These are phyloP conservation scores for Megacollybia marginata DNA, from an alignment of 768 basidiomycete genomes.

Conservation along the genomic window DNA sequence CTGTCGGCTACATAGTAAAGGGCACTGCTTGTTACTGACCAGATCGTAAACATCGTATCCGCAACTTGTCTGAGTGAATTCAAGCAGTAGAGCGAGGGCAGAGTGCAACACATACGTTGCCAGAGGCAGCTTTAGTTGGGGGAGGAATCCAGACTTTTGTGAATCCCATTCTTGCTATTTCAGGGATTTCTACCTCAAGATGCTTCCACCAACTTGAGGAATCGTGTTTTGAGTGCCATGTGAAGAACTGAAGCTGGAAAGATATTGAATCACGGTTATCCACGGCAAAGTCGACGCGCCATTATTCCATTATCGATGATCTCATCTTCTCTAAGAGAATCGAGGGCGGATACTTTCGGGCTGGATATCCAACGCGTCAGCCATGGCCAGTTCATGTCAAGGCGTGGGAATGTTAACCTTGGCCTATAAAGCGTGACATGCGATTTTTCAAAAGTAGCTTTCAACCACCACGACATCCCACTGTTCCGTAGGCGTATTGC, in stretches of 20 bases:
- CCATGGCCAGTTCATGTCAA: slow-evolving; percentile 25
- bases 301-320: slow-evolving; percentile 53
- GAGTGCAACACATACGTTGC: slow-evolving; percentile 25
- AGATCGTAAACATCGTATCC: slow-evolving; percentile 87
- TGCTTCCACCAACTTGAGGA: slow-evolving; percentile 76
- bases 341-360: slow-evolving; percentile 33
- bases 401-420: slow-evolving; percentile 11
- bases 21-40: slow-evolving; percentile 29
- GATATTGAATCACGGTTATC: neutral
- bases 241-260: slow-evolving; percentile 72
- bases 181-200: slow-evolving; percentile 58
- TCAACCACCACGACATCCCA: slow-evolving; percentile 37
- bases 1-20: neutral
- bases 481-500: slow-evolving; percentile 53
- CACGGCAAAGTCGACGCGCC: slow-evolving; percentile 32
- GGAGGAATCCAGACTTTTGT: slow-evolving; percentile 84
- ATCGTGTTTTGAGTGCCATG: slow-evolving; percentile 61
- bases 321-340: slow-evolving; percentile 43
- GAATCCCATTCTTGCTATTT: slow-evolving; percentile 58
- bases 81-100: neutral
- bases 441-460: slow-evolving; percentile 21
- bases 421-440: slow-evolving; percentile 18
- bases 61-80: slow-evolving; percentile 44
- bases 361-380: slow-evolving; percentile 8
- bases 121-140: slow-evolving; percentile 63